Percentiles rank a stretch among this genome's conserved stretches.
Evolutionary conservation across 2,329 filamentous ascomycete genomes (phyloP).

Genomic region (Talaromyces sp.): DNA sequence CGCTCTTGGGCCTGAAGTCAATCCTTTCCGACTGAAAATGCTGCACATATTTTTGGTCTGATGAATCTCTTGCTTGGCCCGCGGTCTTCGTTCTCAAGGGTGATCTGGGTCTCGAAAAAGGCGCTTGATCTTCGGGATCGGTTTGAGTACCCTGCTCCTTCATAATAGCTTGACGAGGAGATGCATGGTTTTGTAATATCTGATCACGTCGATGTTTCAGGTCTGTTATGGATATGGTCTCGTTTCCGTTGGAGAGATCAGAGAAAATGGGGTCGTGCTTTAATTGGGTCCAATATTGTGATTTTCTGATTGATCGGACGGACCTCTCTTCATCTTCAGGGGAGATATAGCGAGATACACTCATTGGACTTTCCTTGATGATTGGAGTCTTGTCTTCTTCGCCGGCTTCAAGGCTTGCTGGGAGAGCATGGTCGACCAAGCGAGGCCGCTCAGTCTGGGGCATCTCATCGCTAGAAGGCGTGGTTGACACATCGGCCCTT

Average conservation of each 20-base stretch:
- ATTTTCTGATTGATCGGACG: conserved; percentile 47
- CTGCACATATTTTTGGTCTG: not conserved
- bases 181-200: conserved; percentile 27
- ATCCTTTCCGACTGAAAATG: too few relatives aligned
- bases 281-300: conserved; percentile 48
- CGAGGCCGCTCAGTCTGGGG: conserved; percentile 23
- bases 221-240: conserved; percentile 43
- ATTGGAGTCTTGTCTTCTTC: not conserved
- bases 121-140: not conserved
- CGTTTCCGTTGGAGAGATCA: conserved; percentile 41
- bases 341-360: conserved; percentile 50
- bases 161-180: conserved; percentile 21
- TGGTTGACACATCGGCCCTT: not conserved
- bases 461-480: not conserved
- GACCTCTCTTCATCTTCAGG: conserved; percentile 43
- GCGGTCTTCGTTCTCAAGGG: not conserved
- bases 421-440: conserved; percentile 27
- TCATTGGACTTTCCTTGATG: conserved; percentile 26
- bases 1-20: not conserved
- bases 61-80: not conserved
- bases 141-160: conserved; percentile 17
- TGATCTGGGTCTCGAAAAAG: not conserved
- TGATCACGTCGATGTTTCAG: conserved; percentile 38
- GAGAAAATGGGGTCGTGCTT: conserved; percentile 50
- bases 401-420: conserved; percentile 28